Conservation (phyloP, 352 stramenopile genomes). For the Pythium utonaiense region DNA sequence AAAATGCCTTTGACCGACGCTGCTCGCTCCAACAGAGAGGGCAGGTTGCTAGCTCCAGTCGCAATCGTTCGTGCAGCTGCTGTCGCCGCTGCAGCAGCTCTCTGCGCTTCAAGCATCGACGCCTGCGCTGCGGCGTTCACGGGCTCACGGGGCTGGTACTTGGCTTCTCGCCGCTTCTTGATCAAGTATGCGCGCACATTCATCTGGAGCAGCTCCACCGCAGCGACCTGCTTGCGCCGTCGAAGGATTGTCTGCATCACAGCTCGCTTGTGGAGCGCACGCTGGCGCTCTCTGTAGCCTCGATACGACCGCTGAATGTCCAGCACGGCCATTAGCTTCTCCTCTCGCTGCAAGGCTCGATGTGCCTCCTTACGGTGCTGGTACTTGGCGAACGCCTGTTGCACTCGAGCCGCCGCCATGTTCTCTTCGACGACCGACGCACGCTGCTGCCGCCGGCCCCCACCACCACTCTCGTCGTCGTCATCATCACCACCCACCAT, state of each 20-base stretch:
- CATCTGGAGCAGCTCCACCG: constrained; percentile 57
- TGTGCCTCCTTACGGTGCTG: constrained; percentile 51
- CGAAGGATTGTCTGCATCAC: constrained; percentile 46
- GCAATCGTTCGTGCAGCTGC: background rate
- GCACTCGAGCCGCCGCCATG: constrained; percentile 41
- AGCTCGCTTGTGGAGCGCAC: constrained; percentile 47
- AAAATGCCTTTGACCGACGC: background rate
- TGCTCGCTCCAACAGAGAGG: background rate
- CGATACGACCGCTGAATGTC: constrained; percentile 69
- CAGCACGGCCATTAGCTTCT: constrained; percentile 49
- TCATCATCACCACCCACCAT: constrained; percentile 12
- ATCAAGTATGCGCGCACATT: constrained; percentile 61
- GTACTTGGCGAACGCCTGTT: constrained; percentile 60
- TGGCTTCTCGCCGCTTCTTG: constrained; percentile 26
- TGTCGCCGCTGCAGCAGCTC: background rate
- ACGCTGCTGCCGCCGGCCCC: constrained; percentile 4
- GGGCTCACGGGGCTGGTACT: constrained; percentile 1
- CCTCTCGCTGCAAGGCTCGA: constrained; percentile 33
- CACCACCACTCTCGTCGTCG: background rate
- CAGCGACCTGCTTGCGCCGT: constrained; percentile 43
- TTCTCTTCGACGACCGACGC: constrained; percentile 48
- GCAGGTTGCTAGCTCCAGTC: background rate
- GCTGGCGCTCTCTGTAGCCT: constrained; percentile 48
- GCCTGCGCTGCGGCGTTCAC: background rate
- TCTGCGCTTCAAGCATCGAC: constrained; percentile 14